These are phyloP conservation scores for Dissophora globulifera DNA, from an alignment of 192 early-diverging fungal genomes.

Conservation along the genomic window DNA sequence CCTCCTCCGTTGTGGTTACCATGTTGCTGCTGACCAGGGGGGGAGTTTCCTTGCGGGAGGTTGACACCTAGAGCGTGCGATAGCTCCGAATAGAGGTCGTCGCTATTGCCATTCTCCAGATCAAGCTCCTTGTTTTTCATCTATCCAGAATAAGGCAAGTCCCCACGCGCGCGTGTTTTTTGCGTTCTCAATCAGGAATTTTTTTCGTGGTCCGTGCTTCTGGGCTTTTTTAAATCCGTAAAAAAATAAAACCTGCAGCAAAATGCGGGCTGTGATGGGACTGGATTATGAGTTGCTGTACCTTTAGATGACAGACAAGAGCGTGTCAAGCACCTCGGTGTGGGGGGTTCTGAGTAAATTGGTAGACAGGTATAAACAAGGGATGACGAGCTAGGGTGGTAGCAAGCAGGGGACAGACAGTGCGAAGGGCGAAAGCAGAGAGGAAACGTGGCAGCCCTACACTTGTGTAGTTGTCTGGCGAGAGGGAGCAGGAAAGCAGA, in stretches of 20 bases:
- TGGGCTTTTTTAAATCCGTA: too few relatives aligned
- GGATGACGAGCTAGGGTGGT: not conserved
- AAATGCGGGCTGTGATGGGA: too few relatives aligned
- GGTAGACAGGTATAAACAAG: not conserved
- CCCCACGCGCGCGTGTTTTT: too few relatives aligned
- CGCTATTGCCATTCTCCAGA: slow-evolving; percentile 45
- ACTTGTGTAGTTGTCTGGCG: too few relatives aligned
- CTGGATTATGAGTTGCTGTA: too few relatives aligned
- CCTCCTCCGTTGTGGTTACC: slow-evolving; percentile 16
- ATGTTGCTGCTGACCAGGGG: not conserved
- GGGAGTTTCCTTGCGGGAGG: slow-evolving; percentile 17
- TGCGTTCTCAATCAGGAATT: too few relatives aligned
- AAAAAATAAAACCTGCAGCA: too few relatives aligned
- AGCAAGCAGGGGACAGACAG: not conserved
- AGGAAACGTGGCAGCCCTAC: too few relatives aligned
- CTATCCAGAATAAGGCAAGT: not conserved
- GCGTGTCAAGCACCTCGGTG: not conserved
- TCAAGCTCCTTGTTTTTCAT: slow-evolving; percentile 32
- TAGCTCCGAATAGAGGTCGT: slow-evolving; percentile 38
- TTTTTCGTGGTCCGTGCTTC: too few relatives aligned
- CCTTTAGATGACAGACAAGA: not conserved
- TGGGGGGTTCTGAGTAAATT: not conserved
- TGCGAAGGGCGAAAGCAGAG: too few relatives aligned
- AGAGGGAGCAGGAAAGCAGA: not conserved
- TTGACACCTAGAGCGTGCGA: slow-evolving; percentile 38